Evolutionary conservation across 2,329 filamentous ascomycete species (phyloP), one percentile per base, ranked within the genome.

Genomic region (Neocucurbitaria cava): DNA sequence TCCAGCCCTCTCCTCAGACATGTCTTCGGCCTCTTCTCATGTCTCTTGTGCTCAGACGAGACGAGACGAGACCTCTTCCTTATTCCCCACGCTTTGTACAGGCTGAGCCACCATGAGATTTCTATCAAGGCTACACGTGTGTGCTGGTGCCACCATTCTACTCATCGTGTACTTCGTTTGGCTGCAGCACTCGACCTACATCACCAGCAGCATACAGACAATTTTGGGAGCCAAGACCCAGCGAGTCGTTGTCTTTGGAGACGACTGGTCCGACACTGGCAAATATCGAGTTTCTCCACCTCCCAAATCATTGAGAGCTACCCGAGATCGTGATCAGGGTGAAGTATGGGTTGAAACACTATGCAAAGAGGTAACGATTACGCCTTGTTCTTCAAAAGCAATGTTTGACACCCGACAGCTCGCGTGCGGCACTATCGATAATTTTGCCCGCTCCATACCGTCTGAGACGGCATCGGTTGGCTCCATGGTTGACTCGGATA

Each of bases 191-290:
- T 65, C 70, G 35, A 50, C 64, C 51, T 59, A 64, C 39, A 52
- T 76, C 20, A 60, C 57, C 48, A 57, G 63, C 44, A 69, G 59
- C 44, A 62, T 72, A 40, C 58, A 69, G 38, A 63, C 69, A 46
- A 66, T 58, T 39, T 72, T 72, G 68, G 61, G 56, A 51, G 66
- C 66, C 31, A 60, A 54, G 24, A 56, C 68, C 26, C 68, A 68
- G 49, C 68, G 71, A 35, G 49, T 77, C 18, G 73, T 77, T 24
- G 73, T 76, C 21, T 76, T 77, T 59, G 74, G 74, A 11, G 71
- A 76, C 47, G 72, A 75, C 49, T 76, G 72, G 71, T 76, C 73
- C 49, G 74, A 76, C 60, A 74, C 64, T 38, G 72, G 73, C 21
- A 63, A 56, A 40, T 73, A 75, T 67, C 67, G 70, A 46, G 63